Conservation (phyloP, 805 yeast genomes). For the Candida khao-thaluensis region DNA sequence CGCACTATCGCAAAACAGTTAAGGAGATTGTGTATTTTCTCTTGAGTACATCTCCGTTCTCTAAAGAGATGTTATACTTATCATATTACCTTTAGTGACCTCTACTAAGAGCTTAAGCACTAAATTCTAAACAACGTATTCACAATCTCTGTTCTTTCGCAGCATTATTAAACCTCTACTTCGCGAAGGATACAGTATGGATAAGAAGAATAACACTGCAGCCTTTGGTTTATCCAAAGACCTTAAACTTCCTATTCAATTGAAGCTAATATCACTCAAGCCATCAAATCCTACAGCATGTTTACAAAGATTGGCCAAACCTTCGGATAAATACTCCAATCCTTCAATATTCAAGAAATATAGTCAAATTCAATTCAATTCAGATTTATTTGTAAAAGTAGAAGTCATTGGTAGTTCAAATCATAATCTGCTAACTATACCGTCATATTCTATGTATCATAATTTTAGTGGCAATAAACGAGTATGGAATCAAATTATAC, state of each 20-base stretch:
- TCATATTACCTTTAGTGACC: no score
- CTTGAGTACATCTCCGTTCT: no score
- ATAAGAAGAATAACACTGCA: constrained; percentile 19
- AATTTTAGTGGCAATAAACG: constrained; percentile 32
- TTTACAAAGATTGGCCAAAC: constrained; percentile 17
- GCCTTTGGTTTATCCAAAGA: constrained; percentile 43
- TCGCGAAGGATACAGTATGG: no score
- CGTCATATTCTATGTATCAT: constrained; percentile 37
- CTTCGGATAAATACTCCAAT: constrained; percentile 35
- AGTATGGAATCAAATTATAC: constrained; percentile 74
- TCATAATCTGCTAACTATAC: constrained; percentile 26
- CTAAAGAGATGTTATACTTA: no score
- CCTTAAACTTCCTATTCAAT: constrained; percentile 29
- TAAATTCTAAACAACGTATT: no score
- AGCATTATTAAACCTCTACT: no score
- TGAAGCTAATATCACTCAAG: constrained; percentile 34
- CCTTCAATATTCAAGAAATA: constrained; percentile 34
- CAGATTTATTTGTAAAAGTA: constrained; percentile 34
- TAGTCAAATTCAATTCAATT: constrained; percentile 30
- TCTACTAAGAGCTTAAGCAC: no score
- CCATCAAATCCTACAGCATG: constrained; percentile 13
- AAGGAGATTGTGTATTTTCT: no score
- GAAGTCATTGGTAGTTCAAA: constrained; percentile 32
- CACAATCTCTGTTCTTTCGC: no score
- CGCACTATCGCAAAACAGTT: no score